phyloP scores from a whole-genome alignment of 1,139 yeast species.

The Blastobotrys arbuscula region DNA sequence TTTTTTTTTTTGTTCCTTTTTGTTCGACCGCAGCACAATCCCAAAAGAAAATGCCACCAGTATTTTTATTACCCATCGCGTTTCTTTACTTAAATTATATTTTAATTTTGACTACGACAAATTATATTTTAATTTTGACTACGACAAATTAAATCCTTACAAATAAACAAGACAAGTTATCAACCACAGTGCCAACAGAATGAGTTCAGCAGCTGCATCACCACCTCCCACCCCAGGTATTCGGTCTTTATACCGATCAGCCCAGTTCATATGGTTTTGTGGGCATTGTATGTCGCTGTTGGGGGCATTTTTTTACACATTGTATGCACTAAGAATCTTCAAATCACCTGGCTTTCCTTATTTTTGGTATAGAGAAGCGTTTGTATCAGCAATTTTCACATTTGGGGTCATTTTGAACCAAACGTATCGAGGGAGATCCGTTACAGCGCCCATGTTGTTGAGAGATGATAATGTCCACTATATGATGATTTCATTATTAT shows the following conservation, averaged over 20 bases:
- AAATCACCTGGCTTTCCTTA: conserved; percentile 35
- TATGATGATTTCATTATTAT: conserved; percentile 49
- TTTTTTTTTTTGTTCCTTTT: neutral
- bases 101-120: neutral
- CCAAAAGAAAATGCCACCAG: too few species aligned
- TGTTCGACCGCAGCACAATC: too few species aligned
- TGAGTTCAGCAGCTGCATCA: conserved; percentile 1
- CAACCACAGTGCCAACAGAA: too few species aligned
- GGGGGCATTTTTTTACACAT: conserved; percentile 48
- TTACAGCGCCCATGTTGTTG: conserved; percentile 35
- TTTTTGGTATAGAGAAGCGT: conserved; percentile 56
- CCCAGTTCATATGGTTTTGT: conserved; percentile 57
- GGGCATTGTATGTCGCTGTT: conserved; percentile 64
- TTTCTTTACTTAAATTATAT: neutral
- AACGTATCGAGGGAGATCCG: conserved; percentile 30
- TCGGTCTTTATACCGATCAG: conserved; percentile 29
- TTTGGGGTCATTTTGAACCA: conserved; percentile 76
- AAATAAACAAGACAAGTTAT: too few species aligned
- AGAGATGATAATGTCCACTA: conserved; percentile 68
- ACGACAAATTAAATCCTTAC: neutral
- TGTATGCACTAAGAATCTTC: conserved; percentile 37
- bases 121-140: too few species aligned
- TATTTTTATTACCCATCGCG: too few species aligned
- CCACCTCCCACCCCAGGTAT: conserved; percentile 11
- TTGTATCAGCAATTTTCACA: conserved; percentile 61